Percentiles rank a stretch among this genome's conserved stretches.
These are phyloP conservation scores for Trametes meyenii DNA, from an alignment of 768 basidiomycete species.

Conservation along the genomic window DNA sequence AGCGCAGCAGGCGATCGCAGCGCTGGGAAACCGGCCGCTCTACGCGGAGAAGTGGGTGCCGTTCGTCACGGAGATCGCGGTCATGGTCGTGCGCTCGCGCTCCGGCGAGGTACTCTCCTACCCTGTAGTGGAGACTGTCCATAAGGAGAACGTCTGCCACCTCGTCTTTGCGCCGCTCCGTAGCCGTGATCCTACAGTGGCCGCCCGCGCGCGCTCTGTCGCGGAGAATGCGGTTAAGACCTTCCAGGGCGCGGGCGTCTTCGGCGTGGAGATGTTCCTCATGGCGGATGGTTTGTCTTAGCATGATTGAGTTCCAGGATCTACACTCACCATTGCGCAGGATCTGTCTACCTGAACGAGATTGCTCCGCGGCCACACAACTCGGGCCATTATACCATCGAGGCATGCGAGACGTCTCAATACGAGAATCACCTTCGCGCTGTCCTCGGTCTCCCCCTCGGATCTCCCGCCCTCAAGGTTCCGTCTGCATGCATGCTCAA, in stretches of 20 bases:
- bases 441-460: constrained; percentile 87
- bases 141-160: constrained; percentile 92
- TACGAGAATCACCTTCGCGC: constrained; percentile 97
- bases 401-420: constrained; percentile 95
- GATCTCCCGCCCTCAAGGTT: constrained; percentile 85
- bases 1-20: constrained; percentile 52
- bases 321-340: constrained; percentile 40
- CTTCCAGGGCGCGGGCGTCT: constrained; percentile 88
- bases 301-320: not conserved
- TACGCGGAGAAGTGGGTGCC: constrained; percentile 96
- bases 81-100: constrained; percentile 90
- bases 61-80: constrained; percentile 88
- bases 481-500: constrained; percentile 93
- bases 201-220: constrained; percentile 61
- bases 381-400: constrained; percentile 98
- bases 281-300: constrained; percentile 71
- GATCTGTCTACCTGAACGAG: constrained; percentile 86
- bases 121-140: constrained; percentile 92
- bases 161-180: constrained; percentile 90
- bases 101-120: constrained; percentile 79
- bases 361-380: constrained; percentile 98
- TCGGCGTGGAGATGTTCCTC: constrained; percentile 98
- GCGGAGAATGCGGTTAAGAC: constrained; percentile 82
- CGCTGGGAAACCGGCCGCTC: constrained; percentile 69
- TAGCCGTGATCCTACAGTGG: constrained; percentile 54